These are phyloP conservation scores for Claviceps humidiphila DNA, from an alignment of 2,329 filamentous ascomycete species.

Conservation along the genomic window DNA sequence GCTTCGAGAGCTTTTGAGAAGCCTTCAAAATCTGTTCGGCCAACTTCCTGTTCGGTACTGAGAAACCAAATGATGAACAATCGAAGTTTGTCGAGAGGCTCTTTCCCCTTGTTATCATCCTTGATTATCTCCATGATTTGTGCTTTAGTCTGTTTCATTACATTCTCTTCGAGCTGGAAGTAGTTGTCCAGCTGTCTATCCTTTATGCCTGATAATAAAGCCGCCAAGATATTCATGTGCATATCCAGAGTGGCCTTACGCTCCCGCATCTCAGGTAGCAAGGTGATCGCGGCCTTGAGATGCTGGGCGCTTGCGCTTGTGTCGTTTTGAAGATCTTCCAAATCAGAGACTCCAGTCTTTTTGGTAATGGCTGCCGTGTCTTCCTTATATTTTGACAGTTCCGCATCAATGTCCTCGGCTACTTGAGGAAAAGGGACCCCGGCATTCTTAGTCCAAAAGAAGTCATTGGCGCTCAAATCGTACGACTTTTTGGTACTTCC, in stretches of 20 bases:
- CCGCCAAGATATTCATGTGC: constrained; percentile 97
- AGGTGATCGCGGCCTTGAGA: constrained; percentile 86
- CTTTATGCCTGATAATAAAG: constrained; percentile 66
- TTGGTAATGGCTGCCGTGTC: constrained; percentile 89
- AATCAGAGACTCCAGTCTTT: constrained; percentile 82
- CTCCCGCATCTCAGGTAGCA: constrained; percentile 82
- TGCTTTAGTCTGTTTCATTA: constrained; percentile 78
- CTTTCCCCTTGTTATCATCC: constrained; percentile 66
- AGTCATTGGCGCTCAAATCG: constrained; percentile 79
- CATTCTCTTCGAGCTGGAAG: constrained; percentile 87
- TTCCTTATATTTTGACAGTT: constrained; percentile 88
- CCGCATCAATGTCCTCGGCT: constrained; percentile 87
- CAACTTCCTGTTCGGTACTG: constrained; percentile 82
- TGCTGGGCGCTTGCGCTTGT: constrained; percentile 83
- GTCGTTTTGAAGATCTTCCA: constrained; percentile 87
- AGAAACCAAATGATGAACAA: constrained; percentile 96
- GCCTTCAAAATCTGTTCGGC: constrained; percentile 65
- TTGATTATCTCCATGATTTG: constrained; percentile 82
- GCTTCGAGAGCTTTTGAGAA: constrained; percentile 74
- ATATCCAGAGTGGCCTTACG: constrained; percentile 89
- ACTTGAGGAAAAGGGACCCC: constrained; percentile 86
- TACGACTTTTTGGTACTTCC: constrained; percentile 78
- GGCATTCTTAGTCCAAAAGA: constrained; percentile 93
- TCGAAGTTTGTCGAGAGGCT: constrained; percentile 78
- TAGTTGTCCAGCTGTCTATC: constrained; percentile 91